Evolutionary conservation across 805 yeast species (phyloP).

Genomic region (Teunomyces aglyptinius): DNA sequence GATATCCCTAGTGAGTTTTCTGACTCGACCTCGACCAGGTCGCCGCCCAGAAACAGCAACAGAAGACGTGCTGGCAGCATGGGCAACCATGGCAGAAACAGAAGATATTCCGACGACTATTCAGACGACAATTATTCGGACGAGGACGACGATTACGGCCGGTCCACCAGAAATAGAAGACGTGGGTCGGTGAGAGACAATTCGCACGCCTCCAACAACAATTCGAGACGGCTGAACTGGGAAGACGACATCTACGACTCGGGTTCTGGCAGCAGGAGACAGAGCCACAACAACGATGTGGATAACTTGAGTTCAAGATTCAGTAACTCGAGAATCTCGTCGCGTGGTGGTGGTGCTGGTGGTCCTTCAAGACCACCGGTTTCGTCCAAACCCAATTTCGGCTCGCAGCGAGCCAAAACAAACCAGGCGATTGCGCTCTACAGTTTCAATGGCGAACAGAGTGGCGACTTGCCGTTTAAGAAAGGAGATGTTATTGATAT

Average conservation of each 20-base stretch:
- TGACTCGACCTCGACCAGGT: slow-evolving; percentile 48
- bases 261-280: slow-evolving; percentile 32
- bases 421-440: slow-evolving; percentile 88
- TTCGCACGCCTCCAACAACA: not conserved
- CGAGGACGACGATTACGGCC: slow-evolving; percentile 14
- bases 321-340: slow-evolving; percentile 28
- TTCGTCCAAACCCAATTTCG: slow-evolving; percentile 40
- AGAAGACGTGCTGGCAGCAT: slow-evolving; percentile 16
- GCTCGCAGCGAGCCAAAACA: slow-evolving; percentile 39
- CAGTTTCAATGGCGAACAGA: slow-evolving; percentile 86
- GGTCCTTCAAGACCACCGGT: slow-evolving; percentile 38
- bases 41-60: slow-evolving; percentile 18
- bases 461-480: slow-evolving; percentile 88
- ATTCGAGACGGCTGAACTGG: slow-evolving; percentile 55
- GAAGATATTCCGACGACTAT: slow-evolving; percentile 29
- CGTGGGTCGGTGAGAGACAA: slow-evolving; percentile 9
- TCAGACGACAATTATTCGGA: slow-evolving; percentile 38
- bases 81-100: slow-evolving; percentile 12
- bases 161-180: slow-evolving; percentile 23
- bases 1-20: slow-evolving; percentile 73
- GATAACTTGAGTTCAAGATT: slow-evolving; percentile 35
- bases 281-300: slow-evolving; percentile 30
- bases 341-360: slow-evolving; percentile 15
- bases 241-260: slow-evolving; percentile 82
- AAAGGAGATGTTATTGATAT: slow-evolving; percentile 94